phyloP scores from a whole-genome alignment of 208 protist genomes.

The Leishmania tarentolae region DNA sequence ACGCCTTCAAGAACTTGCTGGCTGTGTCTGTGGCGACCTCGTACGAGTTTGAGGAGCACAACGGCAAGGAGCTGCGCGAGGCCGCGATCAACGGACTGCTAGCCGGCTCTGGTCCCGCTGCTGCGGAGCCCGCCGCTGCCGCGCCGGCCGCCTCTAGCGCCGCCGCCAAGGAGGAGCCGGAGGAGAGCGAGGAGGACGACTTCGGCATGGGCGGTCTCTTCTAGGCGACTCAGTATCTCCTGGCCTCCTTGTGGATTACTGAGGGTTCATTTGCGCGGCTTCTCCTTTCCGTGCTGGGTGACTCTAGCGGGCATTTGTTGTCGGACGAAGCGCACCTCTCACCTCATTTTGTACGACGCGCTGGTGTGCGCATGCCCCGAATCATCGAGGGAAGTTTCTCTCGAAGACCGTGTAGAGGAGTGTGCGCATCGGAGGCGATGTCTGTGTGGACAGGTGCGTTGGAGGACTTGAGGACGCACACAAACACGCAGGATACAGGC shows the following conservation, averaged over 20 bases:
- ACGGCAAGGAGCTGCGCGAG: slow-evolving; percentile 90
- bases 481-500: background rate
- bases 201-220: slow-evolving; percentile 87
- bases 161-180: slow-evolving; percentile 52
- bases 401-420: background rate
- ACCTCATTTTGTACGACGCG: background rate
- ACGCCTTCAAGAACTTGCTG: slow-evolving; percentile 98
- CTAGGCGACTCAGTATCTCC: slow-evolving; percentile 32
- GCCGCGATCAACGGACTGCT: slow-evolving; percentile 84
- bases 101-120: slow-evolving; percentile 74
- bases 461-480: no score
- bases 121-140: slow-evolving; percentile 45
- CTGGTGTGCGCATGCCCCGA: no score
- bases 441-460: no score
- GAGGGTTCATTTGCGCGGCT: background rate
- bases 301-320: background rate
- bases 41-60: slow-evolving; percentile 90
- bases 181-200: slow-evolving; percentile 86
- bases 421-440: background rate
- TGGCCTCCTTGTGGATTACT: background rate
- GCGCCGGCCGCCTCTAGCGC: slow-evolving; percentile 36
- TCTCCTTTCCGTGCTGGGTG: background rate
- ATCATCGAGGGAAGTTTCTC: background rate
- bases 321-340: background rate
- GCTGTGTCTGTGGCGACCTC: slow-evolving; percentile 94